Evolutionary conservation across 2,329 filamentous ascomycete genomes (phyloP).

Genomic region (Cyclaneusma minus): DNA sequence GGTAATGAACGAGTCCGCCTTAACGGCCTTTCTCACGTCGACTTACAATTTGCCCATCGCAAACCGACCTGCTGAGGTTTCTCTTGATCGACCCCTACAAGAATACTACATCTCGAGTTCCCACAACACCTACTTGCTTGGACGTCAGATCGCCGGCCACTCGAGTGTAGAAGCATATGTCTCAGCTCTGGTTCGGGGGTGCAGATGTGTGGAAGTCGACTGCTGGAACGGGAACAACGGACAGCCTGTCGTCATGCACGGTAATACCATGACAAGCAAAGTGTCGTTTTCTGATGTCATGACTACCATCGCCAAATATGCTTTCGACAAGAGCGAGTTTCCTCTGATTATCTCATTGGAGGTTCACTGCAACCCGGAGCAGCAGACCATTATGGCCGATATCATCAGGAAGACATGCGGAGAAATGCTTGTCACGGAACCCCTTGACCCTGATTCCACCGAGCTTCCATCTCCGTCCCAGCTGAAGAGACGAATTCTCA

Average conservation of each 20-base stretch:
- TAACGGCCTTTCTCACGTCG: slow-evolving; percentile 65
- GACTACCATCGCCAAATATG: slow-evolving; percentile 85
- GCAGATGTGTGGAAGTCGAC: slow-evolving; percentile 91
- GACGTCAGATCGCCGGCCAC: slow-evolving; percentile 74
- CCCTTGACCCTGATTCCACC: slow-evolving; percentile 51
- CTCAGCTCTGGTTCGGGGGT: slow-evolving; percentile 70
- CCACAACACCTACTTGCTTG: slow-evolving; percentile 93
- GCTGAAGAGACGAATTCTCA: slow-evolving; percentile 66
- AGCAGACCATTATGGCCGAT: slow-evolving; percentile 77
- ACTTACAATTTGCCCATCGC: slow-evolving; percentile 54
- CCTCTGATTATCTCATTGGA: slow-evolving; percentile 91
- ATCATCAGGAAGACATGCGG: slow-evolving; percentile 80
- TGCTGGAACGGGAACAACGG: slow-evolving; percentile 92
- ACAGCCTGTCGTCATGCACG: slow-evolving; percentile 80
- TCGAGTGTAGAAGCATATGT: slow-evolving; percentile 96
- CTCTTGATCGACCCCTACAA: slow-evolving; percentile 72
- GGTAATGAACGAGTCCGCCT: slow-evolving; percentile 62
- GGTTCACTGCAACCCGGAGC: slow-evolving; percentile 73
- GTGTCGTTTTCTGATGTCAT: slow-evolving; percentile 88
- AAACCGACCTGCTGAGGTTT: slow-evolving; percentile 41
- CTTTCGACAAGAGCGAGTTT: slow-evolving; percentile 74
- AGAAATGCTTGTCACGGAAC: slow-evolving; percentile 60
- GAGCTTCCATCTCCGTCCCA: slow-evolving; percentile 75
- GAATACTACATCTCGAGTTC: slow-evolving; percentile 98
- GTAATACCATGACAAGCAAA: slow-evolving; percentile 72